Percentiles rank a stretch among this genome's conserved stretches.
Conservation (phyloP, 2,329 filamentous ascomycete species). For the Didymella arachidicola region DNA sequence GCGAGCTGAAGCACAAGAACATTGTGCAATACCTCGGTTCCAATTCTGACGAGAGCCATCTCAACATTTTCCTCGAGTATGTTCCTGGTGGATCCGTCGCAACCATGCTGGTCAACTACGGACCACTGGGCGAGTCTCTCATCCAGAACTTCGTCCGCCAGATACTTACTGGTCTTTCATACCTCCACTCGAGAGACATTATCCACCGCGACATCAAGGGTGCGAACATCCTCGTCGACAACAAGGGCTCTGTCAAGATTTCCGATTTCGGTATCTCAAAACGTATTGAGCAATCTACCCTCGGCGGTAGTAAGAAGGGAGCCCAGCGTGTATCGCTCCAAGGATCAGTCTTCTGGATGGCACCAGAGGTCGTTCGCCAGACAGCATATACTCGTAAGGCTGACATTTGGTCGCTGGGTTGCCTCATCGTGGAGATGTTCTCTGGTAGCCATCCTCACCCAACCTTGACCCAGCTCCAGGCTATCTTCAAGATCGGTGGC, state of each 20-base stretch:
- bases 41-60: constrained; percentile 85
- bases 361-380: constrained; percentile 96
- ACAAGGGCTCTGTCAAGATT: constrained; percentile 98
- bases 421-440: constrained; percentile 98
- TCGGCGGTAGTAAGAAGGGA: constrained; percentile 55
- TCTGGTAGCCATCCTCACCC: constrained; percentile 96
- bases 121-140: constrained; percentile 88
- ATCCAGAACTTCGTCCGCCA: constrained; percentile 97
- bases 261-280: constrained; percentile 99
- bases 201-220: constrained; percentile 99
- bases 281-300: constrained; percentile 90
- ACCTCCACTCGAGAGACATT: constrained; percentile 92
- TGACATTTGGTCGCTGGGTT: constrained; percentile 97
- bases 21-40: constrained; percentile 98
- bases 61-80: constrained; percentile 99
- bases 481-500: constrained; percentile 94
- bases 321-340: constrained; percentile 76
- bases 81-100: constrained; percentile 97
- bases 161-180: constrained; percentile 90
- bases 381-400: constrained; percentile 98
- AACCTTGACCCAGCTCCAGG: constrained; percentile 94
- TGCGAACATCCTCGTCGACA: constrained; percentile 97
- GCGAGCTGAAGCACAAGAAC: constrained; percentile 93
- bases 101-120: constrained; percentile 98
- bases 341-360: constrained; percentile 99